Percentiles rank a stretch among this genome's conserved stretches.
phyloP scores from a whole-genome alignment of 225 moss, liverwort and hornwort species.

The Pseudisothecium myosuroides region DNA sequence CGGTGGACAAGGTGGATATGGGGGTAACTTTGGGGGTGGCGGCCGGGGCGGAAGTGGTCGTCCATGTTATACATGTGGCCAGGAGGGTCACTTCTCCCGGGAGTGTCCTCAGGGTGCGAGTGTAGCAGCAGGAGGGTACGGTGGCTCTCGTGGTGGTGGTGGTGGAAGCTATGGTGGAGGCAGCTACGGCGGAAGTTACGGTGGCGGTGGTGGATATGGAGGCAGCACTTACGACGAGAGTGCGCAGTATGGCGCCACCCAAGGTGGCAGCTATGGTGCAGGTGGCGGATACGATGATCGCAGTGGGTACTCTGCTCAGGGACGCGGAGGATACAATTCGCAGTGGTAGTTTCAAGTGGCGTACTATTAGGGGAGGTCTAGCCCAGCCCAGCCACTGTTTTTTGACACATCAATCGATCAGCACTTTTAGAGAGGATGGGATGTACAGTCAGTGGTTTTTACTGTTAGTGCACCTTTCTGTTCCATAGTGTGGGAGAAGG shows the following conservation, averaged over 20 bases:
- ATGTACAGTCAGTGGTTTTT: slow-evolving; percentile 28
- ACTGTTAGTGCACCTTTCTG: slow-evolving; percentile 44
- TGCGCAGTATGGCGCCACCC: slow-evolving; percentile 45
- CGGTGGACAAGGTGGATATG: slow-evolving; percentile 37
- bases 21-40: slow-evolving; percentile 58
- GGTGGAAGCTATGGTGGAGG: slow-evolving; percentile 44
- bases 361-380: slow-evolving; percentile 16
- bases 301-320: slow-evolving; percentile 25
- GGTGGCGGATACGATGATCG: slow-evolving; percentile 64
- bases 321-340: slow-evolving; percentile 11
- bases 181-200: slow-evolving; percentile 40
- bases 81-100: slow-evolving; percentile 83
- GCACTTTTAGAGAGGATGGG: slow-evolving; percentile 35
- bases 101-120: slow-evolving; percentile 69
- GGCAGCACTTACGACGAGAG: slow-evolving; percentile 41
- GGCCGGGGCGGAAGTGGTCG: slow-evolving; percentile 48
- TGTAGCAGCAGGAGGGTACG: slow-evolving; percentile 14
- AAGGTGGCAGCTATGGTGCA: slow-evolving; percentile 57
- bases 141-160: slow-evolving; percentile 31
- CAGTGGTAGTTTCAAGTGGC: slow-evolving; percentile 16
- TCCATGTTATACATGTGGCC: slow-evolving; percentile 69
- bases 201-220: slow-evolving; percentile 28
- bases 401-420: slow-evolving; percentile 36
- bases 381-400: slow-evolving; percentile 44
- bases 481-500: slow-evolving; percentile 33